Evolutionary conservation across 768 basidiomycete species (phyloP).

Genomic region (Trametes cubensis): DNA sequence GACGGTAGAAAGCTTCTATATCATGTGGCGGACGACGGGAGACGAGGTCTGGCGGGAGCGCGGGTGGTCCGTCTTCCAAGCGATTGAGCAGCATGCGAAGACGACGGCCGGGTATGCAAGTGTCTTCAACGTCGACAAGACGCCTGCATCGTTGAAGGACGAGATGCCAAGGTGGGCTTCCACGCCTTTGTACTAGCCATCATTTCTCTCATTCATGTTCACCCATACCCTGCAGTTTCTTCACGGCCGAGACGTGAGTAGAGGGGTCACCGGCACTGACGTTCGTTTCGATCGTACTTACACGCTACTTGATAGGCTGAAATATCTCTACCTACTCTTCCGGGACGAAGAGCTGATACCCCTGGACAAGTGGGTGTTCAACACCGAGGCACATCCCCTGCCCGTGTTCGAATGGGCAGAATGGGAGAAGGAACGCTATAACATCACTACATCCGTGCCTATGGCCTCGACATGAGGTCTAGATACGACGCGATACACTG

Average conservation of each 20-base stretch:
- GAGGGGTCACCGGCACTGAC: too few species aligned
- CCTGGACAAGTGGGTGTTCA: constrained; percentile 48
- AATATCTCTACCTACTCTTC: constrained; percentile 74
- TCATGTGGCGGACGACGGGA: constrained; percentile 73
- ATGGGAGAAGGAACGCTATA: too few species aligned
- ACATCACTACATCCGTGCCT: too few species aligned
- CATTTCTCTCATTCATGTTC: too few species aligned
- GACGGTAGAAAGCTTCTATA: constrained; percentile 74
- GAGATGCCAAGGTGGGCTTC: constrained; percentile 68
- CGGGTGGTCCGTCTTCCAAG: constrained; percentile 73
- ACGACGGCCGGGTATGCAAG: constrained; percentile 64
- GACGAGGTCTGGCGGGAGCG: constrained; percentile 69
- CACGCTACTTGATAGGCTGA: constrained; percentile 46
- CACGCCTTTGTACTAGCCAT: background rate
- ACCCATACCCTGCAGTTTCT: too few species aligned
- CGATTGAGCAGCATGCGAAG: constrained; percentile 63
- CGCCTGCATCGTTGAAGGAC: constrained; percentile 47
- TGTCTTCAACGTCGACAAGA: constrained; percentile 50
- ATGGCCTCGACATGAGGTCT: too few species aligned
- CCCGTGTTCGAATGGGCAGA: too few species aligned
- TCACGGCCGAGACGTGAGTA: constrained; percentile 53
- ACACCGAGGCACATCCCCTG: constrained; percentile 66
- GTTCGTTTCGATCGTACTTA: background rate
- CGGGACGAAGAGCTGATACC: constrained; percentile 59
- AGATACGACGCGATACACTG: too few species aligned